These are phyloP conservation scores for Fusarium sterilihyphosum DNA, from an alignment of 2,329 filamentous ascomycete genomes.

Conservation along the genomic window DNA sequence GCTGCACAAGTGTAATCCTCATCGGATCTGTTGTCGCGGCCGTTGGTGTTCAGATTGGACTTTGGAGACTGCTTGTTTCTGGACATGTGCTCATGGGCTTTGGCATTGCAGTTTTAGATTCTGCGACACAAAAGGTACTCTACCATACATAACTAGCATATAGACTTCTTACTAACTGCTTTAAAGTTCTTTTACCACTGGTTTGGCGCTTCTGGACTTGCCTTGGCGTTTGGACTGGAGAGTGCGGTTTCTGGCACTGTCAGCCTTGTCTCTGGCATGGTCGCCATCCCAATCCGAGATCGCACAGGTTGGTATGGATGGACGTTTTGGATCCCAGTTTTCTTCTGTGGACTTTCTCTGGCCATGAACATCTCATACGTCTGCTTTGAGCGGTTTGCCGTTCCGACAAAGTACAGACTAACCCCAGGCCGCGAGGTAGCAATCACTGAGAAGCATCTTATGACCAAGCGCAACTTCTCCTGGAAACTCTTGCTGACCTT, in stretches of 20 bases:
- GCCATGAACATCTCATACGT: neutral
- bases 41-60: neutral
- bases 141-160: rapidly evolving
- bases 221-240: neutral
- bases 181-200: neutral
- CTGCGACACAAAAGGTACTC: neutral
- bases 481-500: neutral
- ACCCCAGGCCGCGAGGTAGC: neutral
- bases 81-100: neutral
- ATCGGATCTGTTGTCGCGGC: neutral
- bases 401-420: neutral
- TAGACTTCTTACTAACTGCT: rapidly evolving
- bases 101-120: neutral
- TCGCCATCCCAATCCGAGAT: neutral
- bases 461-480: neutral
- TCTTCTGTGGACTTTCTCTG: neutral
- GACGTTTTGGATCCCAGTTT: neutral
- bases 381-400: neutral
- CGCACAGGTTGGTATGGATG: neutral
- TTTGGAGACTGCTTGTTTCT: neutral
- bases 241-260: neutral
- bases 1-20: neutral
- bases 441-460: neutral
- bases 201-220: neutral
- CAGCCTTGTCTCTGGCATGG: neutral